phyloP scores from a whole-genome alignment of 305 asterid species.

The Fraxinus floribunda region DNA sequence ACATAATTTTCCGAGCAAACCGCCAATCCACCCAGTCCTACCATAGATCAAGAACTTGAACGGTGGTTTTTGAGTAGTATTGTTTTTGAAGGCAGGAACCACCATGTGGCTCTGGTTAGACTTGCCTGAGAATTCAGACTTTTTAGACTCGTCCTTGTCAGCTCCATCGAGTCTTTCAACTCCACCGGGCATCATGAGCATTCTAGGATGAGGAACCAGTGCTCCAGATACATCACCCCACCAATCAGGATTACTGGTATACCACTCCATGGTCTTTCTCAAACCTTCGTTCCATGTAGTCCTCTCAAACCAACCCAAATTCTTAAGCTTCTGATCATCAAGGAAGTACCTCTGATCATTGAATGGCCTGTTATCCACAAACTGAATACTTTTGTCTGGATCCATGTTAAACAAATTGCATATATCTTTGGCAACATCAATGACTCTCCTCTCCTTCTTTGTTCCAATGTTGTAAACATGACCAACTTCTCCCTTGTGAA shows the following conservation, averaged over 20 bases:
- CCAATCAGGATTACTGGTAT: slow-evolving; percentile 32
- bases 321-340: too few species aligned
- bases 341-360: too few species aligned
- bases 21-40: slow-evolving; percentile 88
- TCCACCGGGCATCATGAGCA: slow-evolving; percentile 91
- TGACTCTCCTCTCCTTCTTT: too few species aligned
- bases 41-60: slow-evolving; percentile 85
- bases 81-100: slow-evolving; percentile 45
- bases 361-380: too few species aligned
- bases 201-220: slow-evolving; percentile 91
- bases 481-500: too few species aligned
- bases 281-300: too few species aligned
- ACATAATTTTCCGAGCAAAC: slow-evolving; percentile 76
- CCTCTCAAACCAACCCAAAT: too few species aligned
- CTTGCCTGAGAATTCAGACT: slow-evolving; percentile 43
- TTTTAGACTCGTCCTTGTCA: slow-evolving; percentile 55
- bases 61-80: slow-evolving; percentile 43
- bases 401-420: too few species aligned
- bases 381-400: too few species aligned
- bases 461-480: too few species aligned
- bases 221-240: slow-evolving; percentile 98
- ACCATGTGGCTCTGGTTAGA: slow-evolving; percentile 43
- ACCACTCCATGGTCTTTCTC: too few species aligned
- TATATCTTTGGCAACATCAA: too few species aligned
- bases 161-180: slow-evolving; percentile 65